Conservation (phyloP, 2,329 filamentous ascomycete species). For the Curvularia sp. region DNA sequence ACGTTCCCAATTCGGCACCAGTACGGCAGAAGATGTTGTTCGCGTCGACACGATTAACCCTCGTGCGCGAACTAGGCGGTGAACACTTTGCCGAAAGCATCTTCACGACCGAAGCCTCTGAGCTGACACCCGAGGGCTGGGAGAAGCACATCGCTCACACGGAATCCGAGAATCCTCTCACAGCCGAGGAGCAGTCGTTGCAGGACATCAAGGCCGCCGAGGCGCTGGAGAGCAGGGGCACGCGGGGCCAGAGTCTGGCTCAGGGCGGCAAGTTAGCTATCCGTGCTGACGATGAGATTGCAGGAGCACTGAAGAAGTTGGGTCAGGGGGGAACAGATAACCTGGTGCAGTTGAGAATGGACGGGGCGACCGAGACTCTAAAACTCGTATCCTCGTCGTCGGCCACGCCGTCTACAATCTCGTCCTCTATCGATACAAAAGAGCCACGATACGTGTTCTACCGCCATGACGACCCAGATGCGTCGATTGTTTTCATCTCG, state of each 20-base stretch:
- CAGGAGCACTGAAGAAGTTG: conserved; percentile 68
- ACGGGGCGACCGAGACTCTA: conserved; percentile 71
- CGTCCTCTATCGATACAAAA: conserved; percentile 65
- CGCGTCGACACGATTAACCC: conserved; percentile 75
- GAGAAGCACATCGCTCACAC: conserved; percentile 73
- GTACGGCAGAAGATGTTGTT: conserved; percentile 90
- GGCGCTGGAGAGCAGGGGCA: conserved; percentile 74
- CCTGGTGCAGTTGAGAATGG: conserved; percentile 76
- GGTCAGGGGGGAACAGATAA: conserved; percentile 55
- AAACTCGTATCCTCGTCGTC: conserved; percentile 65
- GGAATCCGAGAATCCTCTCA: conserved; percentile 69
- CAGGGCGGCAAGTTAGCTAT: conserved; percentile 55
- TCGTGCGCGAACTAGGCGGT: conserved; percentile 76
- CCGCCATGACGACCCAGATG: conserved; percentile 66
- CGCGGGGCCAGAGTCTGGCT: conserved; percentile 57
- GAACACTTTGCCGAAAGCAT: conserved; percentile 80
- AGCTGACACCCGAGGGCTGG: conserved; percentile 74
- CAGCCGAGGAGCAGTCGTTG: conserved; percentile 76
- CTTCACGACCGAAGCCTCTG: conserved; percentile 72
- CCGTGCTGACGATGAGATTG: conserved; percentile 66
- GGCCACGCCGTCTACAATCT: conserved; percentile 65
- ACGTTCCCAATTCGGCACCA: conserved; percentile 78
- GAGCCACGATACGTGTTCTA: conserved; percentile 83
- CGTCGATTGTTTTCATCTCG: conserved; percentile 77
- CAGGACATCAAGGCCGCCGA: conserved; percentile 78